phyloP scores from a whole-genome alignment of 164 flowering plant species.

The Pachysandra terminalis region DNA sequence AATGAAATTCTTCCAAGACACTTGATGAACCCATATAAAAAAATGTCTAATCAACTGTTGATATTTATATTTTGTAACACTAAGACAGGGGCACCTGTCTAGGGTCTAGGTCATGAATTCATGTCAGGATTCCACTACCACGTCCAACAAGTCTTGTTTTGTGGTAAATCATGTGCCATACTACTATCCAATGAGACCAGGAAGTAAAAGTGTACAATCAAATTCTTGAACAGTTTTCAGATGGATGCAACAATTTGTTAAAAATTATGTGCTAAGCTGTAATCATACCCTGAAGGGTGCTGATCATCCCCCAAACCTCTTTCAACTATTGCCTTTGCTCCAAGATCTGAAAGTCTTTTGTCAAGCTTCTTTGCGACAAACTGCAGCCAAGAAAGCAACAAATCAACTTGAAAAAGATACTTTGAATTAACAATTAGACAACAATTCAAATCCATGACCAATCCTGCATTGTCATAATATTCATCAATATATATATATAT shows the following conservation, averaged over 20 bases:
- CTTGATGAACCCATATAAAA: too few species aligned
- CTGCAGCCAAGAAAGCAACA: constrained; percentile 38
- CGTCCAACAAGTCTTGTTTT: neutral
- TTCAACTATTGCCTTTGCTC: constrained; percentile 66
- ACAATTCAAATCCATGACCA: neutral
- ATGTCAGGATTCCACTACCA: too few species aligned
- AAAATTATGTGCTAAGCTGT: neutral
- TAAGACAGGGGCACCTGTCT: too few species aligned
- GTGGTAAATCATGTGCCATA: neutral
- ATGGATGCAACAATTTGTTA: neutral
- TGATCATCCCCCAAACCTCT: constrained; percentile 98
- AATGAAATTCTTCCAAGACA: too few species aligned
- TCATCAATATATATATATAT: too few species aligned
- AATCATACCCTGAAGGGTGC: constrained; percentile 86
- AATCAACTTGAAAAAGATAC: neutral
- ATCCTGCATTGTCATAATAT: neutral
- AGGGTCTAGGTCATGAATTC: too few species aligned
- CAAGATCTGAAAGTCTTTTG: constrained; percentile 80
- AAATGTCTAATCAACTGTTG: too few species aligned
- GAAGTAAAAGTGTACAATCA: neutral
- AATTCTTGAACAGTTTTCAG: neutral
- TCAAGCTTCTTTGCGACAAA: constrained; percentile 97
- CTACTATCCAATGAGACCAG: neutral
- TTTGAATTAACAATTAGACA: neutral
- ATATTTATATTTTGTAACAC: too few species aligned